Conservation (phyloP, 2,329 filamentous ascomycete species). For the Gaeumannomyces tritici region DNA sequence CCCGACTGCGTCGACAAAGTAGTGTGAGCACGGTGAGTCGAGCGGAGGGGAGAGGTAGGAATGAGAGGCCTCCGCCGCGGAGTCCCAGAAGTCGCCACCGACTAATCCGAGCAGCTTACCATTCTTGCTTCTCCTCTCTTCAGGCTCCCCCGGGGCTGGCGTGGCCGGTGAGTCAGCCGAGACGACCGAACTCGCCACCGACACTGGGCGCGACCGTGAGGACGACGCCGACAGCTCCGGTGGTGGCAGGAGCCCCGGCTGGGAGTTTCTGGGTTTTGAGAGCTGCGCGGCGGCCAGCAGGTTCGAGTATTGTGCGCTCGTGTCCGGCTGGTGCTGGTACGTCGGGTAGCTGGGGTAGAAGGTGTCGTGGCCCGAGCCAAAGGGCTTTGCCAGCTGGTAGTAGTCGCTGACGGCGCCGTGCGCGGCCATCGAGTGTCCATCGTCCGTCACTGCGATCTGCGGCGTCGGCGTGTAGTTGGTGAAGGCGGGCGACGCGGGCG, state of each 20-base stretch:
- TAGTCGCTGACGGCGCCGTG: constrained; percentile 25
- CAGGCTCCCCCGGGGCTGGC: constrained; percentile 35
- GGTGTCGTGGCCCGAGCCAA: constrained; percentile 18
- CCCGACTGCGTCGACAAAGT: constrained; percentile 44
- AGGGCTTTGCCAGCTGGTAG: constrained; percentile 36
- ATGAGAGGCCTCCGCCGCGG: constrained; percentile 13
- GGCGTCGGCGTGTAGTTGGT: constrained; percentile 33
- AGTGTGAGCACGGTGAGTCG: constrained; percentile 53
- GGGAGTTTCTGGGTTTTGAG: constrained; percentile 22
- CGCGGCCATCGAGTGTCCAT: constrained; percentile 17
- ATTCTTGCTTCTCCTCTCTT: constrained; percentile 39
- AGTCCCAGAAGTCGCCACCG: neutral
- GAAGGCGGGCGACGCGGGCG: constrained; percentile 44
- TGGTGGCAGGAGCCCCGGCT: constrained; percentile 33
- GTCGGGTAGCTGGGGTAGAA: constrained; percentile 31
- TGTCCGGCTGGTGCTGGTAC: constrained; percentile 27
- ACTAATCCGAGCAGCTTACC: constrained; percentile 33
- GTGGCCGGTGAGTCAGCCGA: constrained; percentile 50
- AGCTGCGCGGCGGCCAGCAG: constrained; percentile 26
- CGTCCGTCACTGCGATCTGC: constrained; percentile 44
- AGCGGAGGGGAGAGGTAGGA: constrained; percentile 12
- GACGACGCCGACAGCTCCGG: constrained; percentile 32
- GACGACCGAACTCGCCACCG: constrained; percentile 46
- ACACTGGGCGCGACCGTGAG: constrained; percentile 38
- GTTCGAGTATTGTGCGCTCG: constrained; percentile 24